Evolutionary conservation across 1,139 yeast genomes (phyloP).

Genomic region (Kurtzmaniella quercitrusa): DNA sequence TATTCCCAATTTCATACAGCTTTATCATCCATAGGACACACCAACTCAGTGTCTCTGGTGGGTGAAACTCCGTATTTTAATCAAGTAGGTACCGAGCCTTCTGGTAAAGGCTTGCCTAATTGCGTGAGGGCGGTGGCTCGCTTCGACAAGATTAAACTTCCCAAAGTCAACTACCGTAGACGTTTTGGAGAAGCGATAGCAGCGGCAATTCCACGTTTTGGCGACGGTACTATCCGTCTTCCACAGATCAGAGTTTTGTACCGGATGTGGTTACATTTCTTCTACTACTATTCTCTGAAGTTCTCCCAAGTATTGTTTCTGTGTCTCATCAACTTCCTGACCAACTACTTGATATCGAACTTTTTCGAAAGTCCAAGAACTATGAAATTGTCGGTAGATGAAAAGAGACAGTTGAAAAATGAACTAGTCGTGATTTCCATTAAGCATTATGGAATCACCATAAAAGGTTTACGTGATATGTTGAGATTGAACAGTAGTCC

Average conservation of each 20-base stretch:
- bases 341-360: constrained; percentile 37
- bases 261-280: constrained; percentile 31
- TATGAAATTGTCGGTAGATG: constrained; percentile 12
- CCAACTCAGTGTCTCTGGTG: background rate
- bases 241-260: constrained; percentile 29
- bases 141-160: constrained; percentile 12
- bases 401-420: constrained; percentile 19
- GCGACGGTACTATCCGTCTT: constrained; percentile 26
- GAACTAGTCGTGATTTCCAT: constrained; percentile 26
- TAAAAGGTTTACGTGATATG: constrained; percentile 27
- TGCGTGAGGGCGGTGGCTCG: constrained; percentile 11
- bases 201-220: constrained; percentile 18
- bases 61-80: background rate
- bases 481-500: constrained; percentile 30
- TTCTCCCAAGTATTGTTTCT: constrained; percentile 28
- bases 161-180: constrained; percentile 15
- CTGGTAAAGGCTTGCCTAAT: constrained; percentile 15
- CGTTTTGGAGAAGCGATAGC: constrained; percentile 12
- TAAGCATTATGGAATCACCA: constrained; percentile 35
- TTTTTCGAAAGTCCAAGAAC: constrained; percentile 17
- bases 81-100: background rate
- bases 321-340: constrained; percentile 36
- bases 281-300: constrained; percentile 22
- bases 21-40: background rate
- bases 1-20: background rate